Conservation (phyloP, 495 filamentous ascomycete genomes). For the Penicillium dipodomyicola region DNA sequence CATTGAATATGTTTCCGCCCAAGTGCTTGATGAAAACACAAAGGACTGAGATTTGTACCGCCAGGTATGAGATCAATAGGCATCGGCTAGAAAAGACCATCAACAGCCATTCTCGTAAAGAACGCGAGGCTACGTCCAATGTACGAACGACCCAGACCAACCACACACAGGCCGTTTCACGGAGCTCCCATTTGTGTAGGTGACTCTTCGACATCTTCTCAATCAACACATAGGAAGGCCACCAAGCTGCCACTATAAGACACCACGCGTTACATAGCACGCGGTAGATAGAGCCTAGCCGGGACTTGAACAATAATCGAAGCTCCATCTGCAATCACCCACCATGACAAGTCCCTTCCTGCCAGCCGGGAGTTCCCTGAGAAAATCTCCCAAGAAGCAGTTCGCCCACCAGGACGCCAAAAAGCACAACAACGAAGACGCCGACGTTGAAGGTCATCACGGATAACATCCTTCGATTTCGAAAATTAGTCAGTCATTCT, state of each 20-base stretch:
- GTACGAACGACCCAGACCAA: no score
- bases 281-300: background rate
- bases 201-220: background rate
- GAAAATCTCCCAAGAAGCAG: constrained; percentile 15
- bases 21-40: no score
- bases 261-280: background rate
- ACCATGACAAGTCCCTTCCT: constrained; percentile 16
- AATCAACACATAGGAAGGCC: background rate
- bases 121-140: no score
- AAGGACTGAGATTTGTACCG: no score
- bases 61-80: no score
- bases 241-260: background rate
- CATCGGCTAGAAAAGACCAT: no score
- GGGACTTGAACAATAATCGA: background rate
- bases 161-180: no score
- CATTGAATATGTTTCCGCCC: no score
- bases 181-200: no score
- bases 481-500: background rate
- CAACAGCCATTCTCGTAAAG: no score
- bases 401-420: constrained; percentile 17
- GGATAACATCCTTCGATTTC: constrained; percentile 16
- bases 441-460: constrained; percentile 27
- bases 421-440: constrained; percentile 16
- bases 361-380: constrained; percentile 10
- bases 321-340: background rate